Base-by-base conservation (phyloP, 192 early-diverging fungal genomes). In the Backusella australiensis region DNA sequence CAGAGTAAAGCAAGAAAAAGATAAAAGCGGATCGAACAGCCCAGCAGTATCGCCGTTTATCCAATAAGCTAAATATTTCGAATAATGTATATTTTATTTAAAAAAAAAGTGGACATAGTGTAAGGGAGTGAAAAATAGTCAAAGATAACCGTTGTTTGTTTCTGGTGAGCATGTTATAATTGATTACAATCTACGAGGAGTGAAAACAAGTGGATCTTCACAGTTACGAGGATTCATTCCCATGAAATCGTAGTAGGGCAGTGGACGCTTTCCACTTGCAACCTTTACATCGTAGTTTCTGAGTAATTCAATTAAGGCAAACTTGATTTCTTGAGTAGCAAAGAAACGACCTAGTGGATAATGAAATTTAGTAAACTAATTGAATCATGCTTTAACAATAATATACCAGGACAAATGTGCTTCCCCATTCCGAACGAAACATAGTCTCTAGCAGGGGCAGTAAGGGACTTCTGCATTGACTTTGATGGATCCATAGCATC, bases 311-410 rank as follows among this genome's bases (percentile, higher is more conserved):
- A 76, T n/a, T 5, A 76, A 19, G 0, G 74, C 26, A 23, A 80
- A 41, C 26, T 80, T 76, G 42, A 80, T 76, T 72, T 80, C 79
- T 19, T 76, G 75, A 7, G 72, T 23, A 14, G 79, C 79, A 67
- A 80, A 80, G 65, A 76, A 80, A 19, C 79, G 69, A 59, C 53
- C 53, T 59, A 23, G 8, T 12, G 4, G 7, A 23, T 12, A 21
- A 11, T 23, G 9, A 3, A 3, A 59, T 26, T 4, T 12, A 32
- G 32, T 32, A 32, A 32, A 32, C 32, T 32, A 32, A 32, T 32
- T 32, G 32, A 3, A 32, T 32, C 32, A 32, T 32, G 32, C 32
- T 32, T 32, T 32, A 32, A 32, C 32, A 32, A 32, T 32, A 32
- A 2, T 32, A 0, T 32, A 69, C 78, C 78, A n/a, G 71, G 75